These are phyloP conservation scores for Rhizopogon sp. DNA, from an alignment of 768 basidiomycete species.

Conservation along the genomic window DNA sequence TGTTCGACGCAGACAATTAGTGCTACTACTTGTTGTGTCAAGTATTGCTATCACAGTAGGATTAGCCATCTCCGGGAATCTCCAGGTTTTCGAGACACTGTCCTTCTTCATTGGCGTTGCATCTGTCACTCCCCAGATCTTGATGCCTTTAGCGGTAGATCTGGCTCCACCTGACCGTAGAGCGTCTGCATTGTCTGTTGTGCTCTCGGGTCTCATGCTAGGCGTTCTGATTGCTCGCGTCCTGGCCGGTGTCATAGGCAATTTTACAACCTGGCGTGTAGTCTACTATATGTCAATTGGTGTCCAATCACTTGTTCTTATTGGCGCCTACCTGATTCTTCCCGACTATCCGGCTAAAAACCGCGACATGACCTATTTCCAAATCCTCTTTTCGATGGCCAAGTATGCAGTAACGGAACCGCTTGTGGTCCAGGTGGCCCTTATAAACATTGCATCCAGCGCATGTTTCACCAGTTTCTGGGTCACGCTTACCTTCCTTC, in stretches of 20 bases:
- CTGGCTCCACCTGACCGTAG: slow-evolving; percentile 71
- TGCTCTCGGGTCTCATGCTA: slow-evolving; percentile 61
- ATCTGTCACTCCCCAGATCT: slow-evolving; percentile 72
- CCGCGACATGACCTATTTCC: slow-evolving; percentile 53
- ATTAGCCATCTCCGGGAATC: slow-evolving; percentile 54
- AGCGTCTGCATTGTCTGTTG: slow-evolving; percentile 72
- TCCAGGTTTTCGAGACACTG: slow-evolving; percentile 59
- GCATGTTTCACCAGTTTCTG: slow-evolving; percentile 61
- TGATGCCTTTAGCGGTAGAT: slow-evolving; percentile 75
- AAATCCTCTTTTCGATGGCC: slow-evolving; percentile 73
- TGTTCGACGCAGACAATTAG: slow-evolving; percentile 66
- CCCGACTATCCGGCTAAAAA: slow-evolving; percentile 86
- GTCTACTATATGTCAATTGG: slow-evolving; percentile 79
- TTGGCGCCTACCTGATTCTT: slow-evolving; percentile 58
- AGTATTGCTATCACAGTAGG: slow-evolving; percentile 65
- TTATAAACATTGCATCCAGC: slow-evolving; percentile 55
- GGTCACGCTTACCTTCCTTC: slow-evolving; percentile 79
- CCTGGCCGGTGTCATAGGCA: slow-evolving; percentile 67
- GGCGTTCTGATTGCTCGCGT: slow-evolving; percentile 75
- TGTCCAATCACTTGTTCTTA: slow-evolving; percentile 54
- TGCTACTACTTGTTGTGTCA: slow-evolving; percentile 50
- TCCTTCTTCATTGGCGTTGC: slow-evolving; percentile 67
- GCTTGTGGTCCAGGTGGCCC: slow-evolving; percentile 59
- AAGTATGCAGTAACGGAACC: slow-evolving; percentile 77
- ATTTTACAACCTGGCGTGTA: slow-evolving; percentile 67